Evolutionary conservation across 2,329 filamentous ascomycete genomes (phyloP).

Genomic region (Neofusicoccum kwambonambiense): DNA sequence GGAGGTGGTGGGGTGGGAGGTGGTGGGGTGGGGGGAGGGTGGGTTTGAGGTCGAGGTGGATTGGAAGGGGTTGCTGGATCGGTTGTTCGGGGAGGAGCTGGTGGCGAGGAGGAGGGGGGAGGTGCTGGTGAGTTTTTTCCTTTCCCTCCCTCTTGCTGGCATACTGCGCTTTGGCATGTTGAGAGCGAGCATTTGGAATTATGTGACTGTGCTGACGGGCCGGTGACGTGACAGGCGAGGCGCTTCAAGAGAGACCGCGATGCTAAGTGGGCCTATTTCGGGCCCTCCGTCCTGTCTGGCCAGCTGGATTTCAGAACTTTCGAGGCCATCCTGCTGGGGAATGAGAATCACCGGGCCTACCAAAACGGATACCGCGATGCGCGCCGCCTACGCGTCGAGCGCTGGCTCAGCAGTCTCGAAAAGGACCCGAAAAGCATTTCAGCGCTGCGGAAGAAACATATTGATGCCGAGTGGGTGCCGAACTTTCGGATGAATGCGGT

Average conservation of each 20-base stretch:
- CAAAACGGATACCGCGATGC: conserved; percentile 3
- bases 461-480: neutral
- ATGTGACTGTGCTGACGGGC: neutral
- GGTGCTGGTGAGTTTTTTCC: neutral
- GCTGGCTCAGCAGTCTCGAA: neutral
- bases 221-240: neutral
- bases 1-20: neutral
- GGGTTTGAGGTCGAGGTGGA: neutral
- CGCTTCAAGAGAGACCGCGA: neutral
- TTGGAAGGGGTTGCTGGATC: neutral
- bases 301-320: conserved; percentile 1
- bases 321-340: neutral
- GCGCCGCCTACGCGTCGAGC: neutral
- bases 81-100: conserved; percentile 1
- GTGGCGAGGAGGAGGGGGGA: neutral
- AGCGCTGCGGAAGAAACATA: neutral
- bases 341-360: neutral
- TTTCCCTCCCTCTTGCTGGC: neutral
- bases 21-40: neutral
- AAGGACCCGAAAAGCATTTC: neutral
- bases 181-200: neutral
- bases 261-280: neutral
- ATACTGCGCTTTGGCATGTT: no score
- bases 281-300: neutral
- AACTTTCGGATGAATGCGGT: conserved; percentile 4